Evolutionary conservation across 192 early-diverging fungal species (phyloP), one percentile per base, ranked within the genome.

Genomic region (Oehlia diaphana): DNA sequence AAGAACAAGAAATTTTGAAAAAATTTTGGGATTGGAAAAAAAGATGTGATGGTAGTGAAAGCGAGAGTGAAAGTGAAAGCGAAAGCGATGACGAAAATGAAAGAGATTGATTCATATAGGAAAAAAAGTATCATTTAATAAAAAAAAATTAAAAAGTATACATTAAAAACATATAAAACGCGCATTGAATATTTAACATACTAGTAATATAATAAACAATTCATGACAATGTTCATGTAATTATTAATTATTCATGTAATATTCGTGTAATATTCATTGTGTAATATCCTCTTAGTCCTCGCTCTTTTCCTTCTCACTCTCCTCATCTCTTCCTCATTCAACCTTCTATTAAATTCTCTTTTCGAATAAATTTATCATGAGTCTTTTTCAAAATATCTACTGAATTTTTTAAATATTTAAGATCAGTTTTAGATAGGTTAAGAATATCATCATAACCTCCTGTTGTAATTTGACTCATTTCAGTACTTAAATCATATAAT

Each of bases 1-100:
- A 42, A 64, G 74, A 76, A 76, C 26, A 64, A 63, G 74, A 76
- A 53, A 76, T 76, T 9, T 63, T 76, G 42, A 31, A 76, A 28
- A 26, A 63, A 44, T 76, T 76, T 64, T 76, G 62, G 74, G 35
- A 61, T 3, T 76, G 58, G 58, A 76, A 76, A 21, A 42, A 64
- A 42, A 74, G 16, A 58, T 14, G 53, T 58, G 53, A 16, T 19
- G 53, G 16, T 58, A 58, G 16, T 58, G 53, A 5, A 3, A 58
- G 4, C 4, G 50, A 53, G 2, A 16, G 50, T 58, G 19, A 58
- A 14, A 16, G 50, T 16, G 53, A 58, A 58, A 19, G 13, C 4
- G 53, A 58, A 58, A 58, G 53, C 19, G 53, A 58, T 19, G 53
- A 58, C 16, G 53, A 58, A 19, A 19, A 58, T 19, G 53, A 58